These are phyloP conservation scores for Ustulina deusta DNA, from an alignment of 2,329 filamentous ascomycete genomes.

Conservation along the genomic window DNA sequence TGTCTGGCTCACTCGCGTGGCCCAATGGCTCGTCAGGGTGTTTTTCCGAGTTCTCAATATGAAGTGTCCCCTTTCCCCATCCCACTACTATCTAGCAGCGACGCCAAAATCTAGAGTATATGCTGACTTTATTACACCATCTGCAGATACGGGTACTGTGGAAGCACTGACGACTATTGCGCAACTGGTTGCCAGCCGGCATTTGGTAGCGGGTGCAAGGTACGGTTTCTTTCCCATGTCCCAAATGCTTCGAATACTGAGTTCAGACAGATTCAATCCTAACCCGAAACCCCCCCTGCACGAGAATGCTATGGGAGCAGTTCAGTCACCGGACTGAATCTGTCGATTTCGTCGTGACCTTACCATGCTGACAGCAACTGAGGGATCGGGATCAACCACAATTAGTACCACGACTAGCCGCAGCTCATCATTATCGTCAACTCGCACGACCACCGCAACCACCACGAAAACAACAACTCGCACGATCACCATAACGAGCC, in stretches of 20 bases:
- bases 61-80: background rate
- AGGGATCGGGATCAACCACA: slow-evolving; percentile 24
- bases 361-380: slow-evolving; percentile 14
- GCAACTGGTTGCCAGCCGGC: slow-evolving; percentile 54
- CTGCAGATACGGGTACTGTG: slow-evolving; percentile 53
- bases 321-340: background rate
- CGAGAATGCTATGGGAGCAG: background rate
- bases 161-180: slow-evolving; percentile 56
- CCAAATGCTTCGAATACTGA: background rate
- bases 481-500: slow-evolving; percentile 35
- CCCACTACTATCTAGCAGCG: background rate
- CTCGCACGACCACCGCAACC: slow-evolving; percentile 39
- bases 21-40: background rate
- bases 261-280: background rate
- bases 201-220: slow-evolving; percentile 50
- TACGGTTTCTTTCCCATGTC: slow-evolving; percentile 34
- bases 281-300: background rate
- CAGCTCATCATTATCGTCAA: slow-evolving; percentile 36
- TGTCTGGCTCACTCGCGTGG: slow-evolving; percentile 22
- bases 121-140: slow-evolving; percentile 30
- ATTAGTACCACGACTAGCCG: slow-evolving; percentile 9
- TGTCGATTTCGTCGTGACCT: background rate
- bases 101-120: slow-evolving; percentile 10
- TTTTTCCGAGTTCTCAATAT: slow-evolving; percentile 3
- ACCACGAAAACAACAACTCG: slow-evolving; percentile 41